Conservation (phyloP, 345 rosid species). For the Abelmoschus esculentus region DNA sequence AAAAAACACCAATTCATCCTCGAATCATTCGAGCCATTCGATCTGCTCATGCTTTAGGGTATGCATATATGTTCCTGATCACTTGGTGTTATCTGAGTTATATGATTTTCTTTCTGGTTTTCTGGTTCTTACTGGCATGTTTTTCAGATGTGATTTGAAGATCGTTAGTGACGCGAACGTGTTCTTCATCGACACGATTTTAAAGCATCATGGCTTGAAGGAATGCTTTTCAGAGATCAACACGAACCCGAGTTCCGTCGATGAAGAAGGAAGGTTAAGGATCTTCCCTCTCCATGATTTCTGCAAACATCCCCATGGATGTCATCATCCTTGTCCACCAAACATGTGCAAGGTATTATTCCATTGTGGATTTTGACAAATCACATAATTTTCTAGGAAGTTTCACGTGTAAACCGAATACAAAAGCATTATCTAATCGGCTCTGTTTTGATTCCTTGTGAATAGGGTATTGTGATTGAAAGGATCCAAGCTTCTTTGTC, state of each 20-base stretch:
- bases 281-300: slow-evolving; percentile 60
- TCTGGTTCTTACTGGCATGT: neutral
- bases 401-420: no score
- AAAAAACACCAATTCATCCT: neutral
- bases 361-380: no score
- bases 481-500: slow-evolving; percentile 49
- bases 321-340: slow-evolving; percentile 57
- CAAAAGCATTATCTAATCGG: neutral
- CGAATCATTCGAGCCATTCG: neutral
- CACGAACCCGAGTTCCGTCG: slow-evolving; percentile 49
- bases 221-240: slow-evolving; percentile 68
- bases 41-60: slow-evolving; percentile 42
- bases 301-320: slow-evolving; percentile 49
- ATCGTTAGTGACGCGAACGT: slow-evolving; percentile 76
- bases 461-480: slow-evolving; percentile 53
- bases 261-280: slow-evolving; percentile 47
- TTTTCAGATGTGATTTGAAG: slow-evolving; percentile 67
- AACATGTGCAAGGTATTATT: slow-evolving; percentile 86
- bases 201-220: slow-evolving; percentile 57
- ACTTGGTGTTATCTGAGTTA: no score
- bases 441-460: neutral
- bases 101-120: neutral
- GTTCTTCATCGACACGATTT: slow-evolving; percentile 66
- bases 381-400: neutral
- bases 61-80: neutral